phyloP scores from a whole-genome alignment of 352 stramenopile species.

The Phytophthora citrophthora region DNA sequence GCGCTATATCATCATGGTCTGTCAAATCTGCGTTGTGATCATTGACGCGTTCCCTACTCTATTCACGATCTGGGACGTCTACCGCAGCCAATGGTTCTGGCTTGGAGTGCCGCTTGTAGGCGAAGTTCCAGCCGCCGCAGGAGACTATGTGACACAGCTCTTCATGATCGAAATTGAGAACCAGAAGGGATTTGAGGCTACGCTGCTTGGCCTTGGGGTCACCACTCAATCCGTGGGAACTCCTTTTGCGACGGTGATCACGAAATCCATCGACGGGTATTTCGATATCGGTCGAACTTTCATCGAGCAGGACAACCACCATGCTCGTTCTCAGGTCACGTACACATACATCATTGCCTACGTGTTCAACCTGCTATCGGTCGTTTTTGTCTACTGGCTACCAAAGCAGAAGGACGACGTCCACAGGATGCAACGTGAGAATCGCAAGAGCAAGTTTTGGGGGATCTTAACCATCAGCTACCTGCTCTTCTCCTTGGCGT shows the following conservation, averaged over 20 bases:
- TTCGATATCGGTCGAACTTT: conserved; percentile 51
- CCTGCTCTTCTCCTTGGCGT: conserved; percentile 46
- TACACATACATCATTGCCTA: conserved; percentile 64
- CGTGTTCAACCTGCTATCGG: conserved; percentile 45
- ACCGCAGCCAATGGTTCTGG: conserved; percentile 67
- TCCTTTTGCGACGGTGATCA: conserved; percentile 58
- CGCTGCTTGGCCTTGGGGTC: conserved; percentile 44
- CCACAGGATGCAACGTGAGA: conserved; percentile 39
- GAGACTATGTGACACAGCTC: conserved; percentile 41
- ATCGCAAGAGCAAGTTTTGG: conserved; percentile 44
- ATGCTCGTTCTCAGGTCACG: conserved; percentile 54
- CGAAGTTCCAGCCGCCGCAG: conserved; percentile 38
- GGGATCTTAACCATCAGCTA: conserved; percentile 40
- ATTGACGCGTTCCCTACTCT: conserved; percentile 52
- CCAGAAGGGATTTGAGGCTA: conserved; percentile 52
- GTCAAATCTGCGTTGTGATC: conserved; percentile 45
- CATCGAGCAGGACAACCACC: conserved; percentile 37
- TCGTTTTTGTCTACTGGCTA: conserved; percentile 49
- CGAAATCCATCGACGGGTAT: conserved; percentile 55
- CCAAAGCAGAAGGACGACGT: conserved; percentile 56
- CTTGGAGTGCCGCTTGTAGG: conserved; percentile 54
- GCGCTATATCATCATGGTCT: conserved; percentile 46
- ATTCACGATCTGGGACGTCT: conserved; percentile 64
- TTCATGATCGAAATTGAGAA: conserved; percentile 56
- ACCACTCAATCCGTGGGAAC: conserved; percentile 41